Conservation (phyloP, 2,329 filamentous ascomycete species). For the Chalaropsis thielavioides region DNA sequence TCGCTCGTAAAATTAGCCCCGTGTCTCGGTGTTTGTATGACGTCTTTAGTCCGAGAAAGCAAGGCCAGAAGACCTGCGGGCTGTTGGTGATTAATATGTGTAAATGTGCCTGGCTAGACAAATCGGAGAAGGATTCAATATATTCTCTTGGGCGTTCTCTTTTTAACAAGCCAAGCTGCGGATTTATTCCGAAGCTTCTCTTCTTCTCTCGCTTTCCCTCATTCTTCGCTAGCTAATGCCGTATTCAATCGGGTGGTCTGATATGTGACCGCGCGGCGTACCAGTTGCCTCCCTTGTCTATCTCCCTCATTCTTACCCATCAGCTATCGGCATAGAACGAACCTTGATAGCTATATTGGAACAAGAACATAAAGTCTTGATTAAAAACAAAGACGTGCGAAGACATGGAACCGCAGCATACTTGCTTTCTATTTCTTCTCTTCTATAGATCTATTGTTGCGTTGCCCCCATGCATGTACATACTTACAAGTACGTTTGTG, state of each 20-base stretch:
- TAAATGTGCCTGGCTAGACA: not conserved
- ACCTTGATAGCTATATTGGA: too few relatives aligned
- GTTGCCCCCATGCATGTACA: too few relatives aligned
- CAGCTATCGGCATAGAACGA: not conserved
- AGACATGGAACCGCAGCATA: too few relatives aligned
- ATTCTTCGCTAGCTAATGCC: slow-evolving; percentile 3
- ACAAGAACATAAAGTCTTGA: too few relatives aligned
- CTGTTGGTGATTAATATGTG: not conserved
- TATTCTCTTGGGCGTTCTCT: not conserved
- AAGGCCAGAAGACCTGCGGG: not conserved
- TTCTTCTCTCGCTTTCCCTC: not conserved
- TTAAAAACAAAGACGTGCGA: too few relatives aligned
- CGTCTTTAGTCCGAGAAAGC: slow-evolving; percentile 1
- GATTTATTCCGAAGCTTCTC: slow-evolving; percentile 3
- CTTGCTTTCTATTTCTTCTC: too few relatives aligned
- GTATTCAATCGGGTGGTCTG: not conserved
- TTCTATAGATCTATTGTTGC: too few relatives aligned
- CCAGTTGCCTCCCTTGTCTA: not conserved
- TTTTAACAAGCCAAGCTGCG: not conserved
- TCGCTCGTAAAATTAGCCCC: not conserved
- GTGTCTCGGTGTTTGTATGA: slow-evolving; percentile 5
- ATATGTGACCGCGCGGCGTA: not conserved
- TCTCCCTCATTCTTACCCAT: not conserved
- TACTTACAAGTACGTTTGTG: not conserved
- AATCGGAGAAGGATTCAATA: slow-evolving; percentile 1